phyloP scores from a whole-genome alignment of 2,329 filamentous ascomycete genomes.

The Thermothelomyces thermophilus region DNA sequence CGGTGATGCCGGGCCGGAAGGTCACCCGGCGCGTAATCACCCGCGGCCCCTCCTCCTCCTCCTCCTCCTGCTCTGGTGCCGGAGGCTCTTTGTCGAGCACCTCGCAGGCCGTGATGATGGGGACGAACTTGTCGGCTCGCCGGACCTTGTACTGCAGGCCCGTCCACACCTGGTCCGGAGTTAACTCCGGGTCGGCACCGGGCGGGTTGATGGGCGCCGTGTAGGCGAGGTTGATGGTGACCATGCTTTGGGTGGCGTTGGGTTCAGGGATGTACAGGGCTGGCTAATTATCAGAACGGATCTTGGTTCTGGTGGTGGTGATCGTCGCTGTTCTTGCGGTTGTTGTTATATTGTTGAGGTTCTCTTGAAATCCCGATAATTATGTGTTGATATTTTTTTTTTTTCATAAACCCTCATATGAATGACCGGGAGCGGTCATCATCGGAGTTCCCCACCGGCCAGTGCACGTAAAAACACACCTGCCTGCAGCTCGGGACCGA shows the following conservation, averaged over 20 bases:
- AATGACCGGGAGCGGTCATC: too few relatives aligned
- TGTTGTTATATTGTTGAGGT: too few relatives aligned
- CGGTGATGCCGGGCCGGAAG: conserved; percentile 4
- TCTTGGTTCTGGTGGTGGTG: background rate
- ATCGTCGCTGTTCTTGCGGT: too few relatives aligned
- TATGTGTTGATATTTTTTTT: too few relatives aligned
- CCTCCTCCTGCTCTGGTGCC: too few relatives aligned
- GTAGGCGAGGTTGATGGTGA: conserved; percentile 25
- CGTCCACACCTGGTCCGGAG: conserved; percentile 26
- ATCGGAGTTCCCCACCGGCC: conserved; percentile 7
- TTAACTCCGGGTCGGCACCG: conserved; percentile 21
- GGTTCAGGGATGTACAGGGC: background rate
- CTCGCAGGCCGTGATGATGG: conserved; percentile 23
- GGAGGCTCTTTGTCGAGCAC: conserved; percentile 21
- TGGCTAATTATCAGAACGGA: background rate
- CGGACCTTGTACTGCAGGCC: conserved; percentile 28
- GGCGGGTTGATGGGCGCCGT: conserved; percentile 29
- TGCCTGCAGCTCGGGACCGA: background rate
- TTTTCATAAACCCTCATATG: too few relatives aligned
- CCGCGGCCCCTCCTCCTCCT: too few relatives aligned
- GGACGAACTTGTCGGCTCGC: conserved; percentile 27
- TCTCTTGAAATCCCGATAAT: too few relatives aligned
- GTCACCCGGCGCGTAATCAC: conserved; percentile 13
- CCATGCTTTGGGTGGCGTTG: conserved; percentile 12
- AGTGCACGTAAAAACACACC: too few relatives aligned